These are phyloP conservation scores for Metarhizium anisopliae DNA, from an alignment of 2,329 filamentous ascomycete species.

Conservation along the genomic window DNA sequence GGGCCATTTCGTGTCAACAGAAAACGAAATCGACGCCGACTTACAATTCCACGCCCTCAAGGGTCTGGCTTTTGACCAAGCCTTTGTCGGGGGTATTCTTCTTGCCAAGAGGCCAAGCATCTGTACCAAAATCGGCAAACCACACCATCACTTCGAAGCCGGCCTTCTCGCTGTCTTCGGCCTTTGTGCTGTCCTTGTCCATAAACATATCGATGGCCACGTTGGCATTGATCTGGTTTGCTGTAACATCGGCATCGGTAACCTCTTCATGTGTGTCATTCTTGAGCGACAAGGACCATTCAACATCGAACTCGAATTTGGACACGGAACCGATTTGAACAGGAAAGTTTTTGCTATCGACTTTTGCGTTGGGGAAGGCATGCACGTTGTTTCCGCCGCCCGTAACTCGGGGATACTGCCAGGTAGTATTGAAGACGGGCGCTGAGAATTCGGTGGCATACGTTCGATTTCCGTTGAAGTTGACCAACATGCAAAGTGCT, in stretches of 20 bases:
- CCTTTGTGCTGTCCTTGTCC: conserved; percentile 31
- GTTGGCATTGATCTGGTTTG: conserved; percentile 39
- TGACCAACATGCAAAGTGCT: conserved; percentile 37
- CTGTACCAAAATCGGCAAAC: conserved; percentile 38
- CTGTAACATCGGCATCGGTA: conserved; percentile 22
- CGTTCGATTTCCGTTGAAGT: conserved; percentile 29
- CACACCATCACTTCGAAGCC: conserved; percentile 49
- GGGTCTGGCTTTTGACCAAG: conserved; percentile 18
- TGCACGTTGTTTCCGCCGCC: conserved; percentile 33
- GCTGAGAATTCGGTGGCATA: conserved; percentile 37
- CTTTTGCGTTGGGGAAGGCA: conserved; percentile 44
- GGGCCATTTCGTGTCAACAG: neutral
- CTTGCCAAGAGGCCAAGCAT: conserved; percentile 39
- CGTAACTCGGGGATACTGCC: conserved; percentile 35
- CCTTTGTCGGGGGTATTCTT: conserved; percentile 10
- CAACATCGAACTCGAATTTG: conserved; percentile 33
- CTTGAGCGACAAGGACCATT: conserved; percentile 39
- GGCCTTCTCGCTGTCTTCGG: conserved; percentile 32
- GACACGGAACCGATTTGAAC: conserved; percentile 27
- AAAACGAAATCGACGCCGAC: conserved; percentile 7
- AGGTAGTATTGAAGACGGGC: conserved; percentile 42
- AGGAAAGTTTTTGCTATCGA: conserved; percentile 35
- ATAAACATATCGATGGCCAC: conserved; percentile 52
- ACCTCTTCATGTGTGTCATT: conserved; percentile 28
- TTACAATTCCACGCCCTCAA: conserved; percentile 36